Evolutionary conservation across 1,284 basidiomycete species (phyloP).

Genomic region (Apiotrichum siamense): DNA sequence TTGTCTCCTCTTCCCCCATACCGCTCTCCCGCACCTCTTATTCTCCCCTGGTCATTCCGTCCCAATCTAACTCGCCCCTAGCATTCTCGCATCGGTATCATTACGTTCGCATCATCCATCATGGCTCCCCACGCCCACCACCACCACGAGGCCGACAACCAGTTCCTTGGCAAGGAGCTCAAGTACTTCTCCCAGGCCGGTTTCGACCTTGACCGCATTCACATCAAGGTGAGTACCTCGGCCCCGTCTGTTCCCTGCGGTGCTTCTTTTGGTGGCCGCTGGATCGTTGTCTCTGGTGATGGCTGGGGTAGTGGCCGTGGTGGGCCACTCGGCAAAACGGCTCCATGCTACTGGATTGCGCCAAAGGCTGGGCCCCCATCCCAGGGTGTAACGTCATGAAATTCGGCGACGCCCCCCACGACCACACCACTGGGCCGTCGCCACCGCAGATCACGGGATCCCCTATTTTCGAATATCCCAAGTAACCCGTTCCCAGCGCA

Average conservation of each 20-base stretch:
- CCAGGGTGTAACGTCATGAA: no score
- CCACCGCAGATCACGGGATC: no score
- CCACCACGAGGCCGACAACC: constrained; percentile 28
- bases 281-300: no score
- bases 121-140: constrained; percentile 37
- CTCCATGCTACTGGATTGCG: not conserved
- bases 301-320: no score
- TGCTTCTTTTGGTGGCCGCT: not conserved
- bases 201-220: constrained; percentile 73
- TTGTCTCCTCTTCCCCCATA: not conserved
- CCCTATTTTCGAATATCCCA: constrained; percentile 2
- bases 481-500: constrained; percentile 65
- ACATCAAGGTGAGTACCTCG: constrained; percentile 48
- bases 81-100: constrained; percentile 7
- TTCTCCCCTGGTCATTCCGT: no score
- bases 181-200: constrained; percentile 98
- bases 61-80: not conserved
- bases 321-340: not conserved
- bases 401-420: no score
- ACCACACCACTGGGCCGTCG: not conserved
- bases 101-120: constrained; percentile 10
- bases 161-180: constrained; percentile 78
- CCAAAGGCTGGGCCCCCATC: no score
- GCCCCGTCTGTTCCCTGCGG: not conserved
- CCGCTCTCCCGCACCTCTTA: not conserved